These are phyloP conservation scores for Pseudohyphozyma bogoriensis DNA, from an alignment of 768 basidiomycete genomes.

Conservation along the genomic window DNA sequence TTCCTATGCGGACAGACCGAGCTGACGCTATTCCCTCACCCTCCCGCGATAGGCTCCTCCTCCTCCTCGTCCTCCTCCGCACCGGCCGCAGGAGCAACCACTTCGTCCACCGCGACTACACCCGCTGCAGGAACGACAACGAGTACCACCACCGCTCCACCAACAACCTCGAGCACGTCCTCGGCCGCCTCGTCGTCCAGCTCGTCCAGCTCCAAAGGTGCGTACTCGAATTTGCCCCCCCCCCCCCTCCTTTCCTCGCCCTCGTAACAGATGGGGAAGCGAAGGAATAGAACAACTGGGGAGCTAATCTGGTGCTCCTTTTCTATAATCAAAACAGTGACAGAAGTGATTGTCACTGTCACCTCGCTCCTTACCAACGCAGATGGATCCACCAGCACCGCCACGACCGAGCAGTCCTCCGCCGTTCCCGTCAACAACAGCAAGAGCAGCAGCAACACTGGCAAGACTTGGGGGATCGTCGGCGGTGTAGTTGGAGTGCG, in stretches of 20 bases:
- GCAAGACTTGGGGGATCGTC: conserved; percentile 23
- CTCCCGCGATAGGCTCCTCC: too few relatives aligned
- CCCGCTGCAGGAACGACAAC: background rate
- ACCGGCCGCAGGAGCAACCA: too few relatives aligned
- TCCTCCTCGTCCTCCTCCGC: too few relatives aligned
- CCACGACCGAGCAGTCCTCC: conserved; percentile 1
- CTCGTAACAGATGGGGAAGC: too few relatives aligned
- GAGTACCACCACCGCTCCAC: background rate
- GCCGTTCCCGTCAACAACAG: conserved; percentile 2
- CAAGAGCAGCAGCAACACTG: background rate
- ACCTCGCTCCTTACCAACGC: conserved; percentile 8
- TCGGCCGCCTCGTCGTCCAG: background rate
- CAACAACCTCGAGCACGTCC: background rate
- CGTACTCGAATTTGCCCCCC: background rate
- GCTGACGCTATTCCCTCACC: too few relatives aligned
- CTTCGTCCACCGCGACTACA: background rate
- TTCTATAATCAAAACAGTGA: background rate
- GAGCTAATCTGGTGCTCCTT: too few relatives aligned
- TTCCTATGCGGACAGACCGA: too few relatives aligned
- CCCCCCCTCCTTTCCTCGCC: background rate
- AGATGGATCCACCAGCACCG: conserved; percentile 4
- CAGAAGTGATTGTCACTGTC: background rate
- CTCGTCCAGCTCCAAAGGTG: background rate
- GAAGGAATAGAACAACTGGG: too few relatives aligned
- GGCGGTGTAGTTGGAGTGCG: conserved; percentile 5